phyloP scores from a whole-genome alignment of 2,329 filamentous ascomycete species.

The Aureobasidium pullulans region DNA sequence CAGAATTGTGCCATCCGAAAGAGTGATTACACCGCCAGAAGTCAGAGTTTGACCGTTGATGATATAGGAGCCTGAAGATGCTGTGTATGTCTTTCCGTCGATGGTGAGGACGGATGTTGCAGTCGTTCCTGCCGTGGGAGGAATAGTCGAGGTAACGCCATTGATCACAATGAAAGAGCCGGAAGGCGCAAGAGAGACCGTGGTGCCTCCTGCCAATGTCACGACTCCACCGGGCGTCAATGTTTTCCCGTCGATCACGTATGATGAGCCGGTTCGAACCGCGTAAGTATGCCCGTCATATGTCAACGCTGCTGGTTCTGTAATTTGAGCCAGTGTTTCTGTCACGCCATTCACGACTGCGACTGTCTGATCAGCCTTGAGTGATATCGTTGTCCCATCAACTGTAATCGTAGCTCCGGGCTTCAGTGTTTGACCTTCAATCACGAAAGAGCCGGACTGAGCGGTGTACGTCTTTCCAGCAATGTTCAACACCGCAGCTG shows the following conservation, averaged over 20 bases:
- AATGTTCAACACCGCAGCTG: slow-evolving; percentile 25
- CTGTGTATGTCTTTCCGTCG: slow-evolving; percentile 19
- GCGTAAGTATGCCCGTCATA: slow-evolving; percentile 14
- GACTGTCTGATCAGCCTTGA: slow-evolving; percentile 15
- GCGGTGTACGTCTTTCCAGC: slow-evolving; percentile 22
- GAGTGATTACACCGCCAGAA: slow-evolving; percentile 10
- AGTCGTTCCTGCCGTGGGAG: slow-evolving; percentile 20
- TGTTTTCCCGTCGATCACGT: slow-evolving; percentile 10
- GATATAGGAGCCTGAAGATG: slow-evolving; percentile 10
- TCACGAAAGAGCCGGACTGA: slow-evolving; percentile 17
- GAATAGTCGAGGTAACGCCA: slow-evolving; percentile 18
- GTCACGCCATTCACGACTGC: slow-evolving; percentile 21
- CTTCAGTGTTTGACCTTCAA: slow-evolving; percentile 22
- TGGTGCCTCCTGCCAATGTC: slow-evolving; percentile 12
- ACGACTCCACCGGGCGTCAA: slow-evolving; percentile 11
- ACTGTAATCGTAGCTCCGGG: slow-evolving; percentile 26
- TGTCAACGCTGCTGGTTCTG: slow-evolving; percentile 1
- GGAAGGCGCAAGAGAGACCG: slow-evolving; percentile 24
- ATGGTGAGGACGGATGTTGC: slow-evolving; percentile 25
- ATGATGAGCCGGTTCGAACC: slow-evolving; percentile 18
- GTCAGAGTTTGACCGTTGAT: slow-evolving; percentile 14
- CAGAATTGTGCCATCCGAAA: slow-evolving; percentile 17
- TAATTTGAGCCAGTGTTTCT: not conserved
- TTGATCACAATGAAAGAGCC: slow-evolving; percentile 35
- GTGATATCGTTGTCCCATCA: slow-evolving; percentile 17